Conservation (phyloP, 2,329 filamentous ascomycete genomes). For the Xylariaceae sp. region DNA sequence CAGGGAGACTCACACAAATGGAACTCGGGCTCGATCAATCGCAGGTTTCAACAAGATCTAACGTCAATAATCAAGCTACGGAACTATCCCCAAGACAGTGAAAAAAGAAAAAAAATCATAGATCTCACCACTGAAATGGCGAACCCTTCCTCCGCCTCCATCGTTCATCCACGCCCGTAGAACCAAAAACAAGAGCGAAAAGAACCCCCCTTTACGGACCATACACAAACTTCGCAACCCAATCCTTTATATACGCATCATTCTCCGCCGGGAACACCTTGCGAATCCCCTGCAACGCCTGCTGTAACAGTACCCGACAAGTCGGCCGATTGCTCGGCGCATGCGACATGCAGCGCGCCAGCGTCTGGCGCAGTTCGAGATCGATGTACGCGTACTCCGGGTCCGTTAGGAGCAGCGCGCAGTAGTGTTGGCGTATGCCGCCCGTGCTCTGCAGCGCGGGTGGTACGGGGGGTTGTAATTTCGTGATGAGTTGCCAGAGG, state of each 20-base stretch:
- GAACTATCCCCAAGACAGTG: no score
- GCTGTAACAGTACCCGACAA: constrained; percentile 2
- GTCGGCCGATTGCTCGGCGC: constrained; percentile 14
- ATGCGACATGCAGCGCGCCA: constrained; percentile 22
- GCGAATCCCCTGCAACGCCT: background rate
- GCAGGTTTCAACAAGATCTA: no score
- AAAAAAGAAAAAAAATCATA: no score
- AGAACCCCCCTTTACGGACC: background rate
- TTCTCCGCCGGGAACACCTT: constrained; percentile 11
- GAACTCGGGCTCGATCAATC: no score
- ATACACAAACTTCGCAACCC: constrained; percentile 12
- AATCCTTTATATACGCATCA: constrained; percentile 13
- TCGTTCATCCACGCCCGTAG: background rate
- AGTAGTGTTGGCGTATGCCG: constrained; percentile 6
- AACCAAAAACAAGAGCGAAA: background rate
- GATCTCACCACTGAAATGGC: no score
- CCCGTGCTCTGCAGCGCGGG: constrained; percentile 1
- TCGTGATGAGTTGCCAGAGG: constrained; percentile 24
- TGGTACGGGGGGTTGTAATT: background rate
- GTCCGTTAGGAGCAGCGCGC: constrained; percentile 5
- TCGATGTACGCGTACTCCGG: constrained; percentile 7
- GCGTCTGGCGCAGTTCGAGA: constrained; percentile 11
- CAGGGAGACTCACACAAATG: no score
- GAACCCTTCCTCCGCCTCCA: background rate
- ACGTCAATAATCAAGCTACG: no score